Base-by-base conservation (phyloP, 257 asterid species). In the Apocynum venetum region DNA sequence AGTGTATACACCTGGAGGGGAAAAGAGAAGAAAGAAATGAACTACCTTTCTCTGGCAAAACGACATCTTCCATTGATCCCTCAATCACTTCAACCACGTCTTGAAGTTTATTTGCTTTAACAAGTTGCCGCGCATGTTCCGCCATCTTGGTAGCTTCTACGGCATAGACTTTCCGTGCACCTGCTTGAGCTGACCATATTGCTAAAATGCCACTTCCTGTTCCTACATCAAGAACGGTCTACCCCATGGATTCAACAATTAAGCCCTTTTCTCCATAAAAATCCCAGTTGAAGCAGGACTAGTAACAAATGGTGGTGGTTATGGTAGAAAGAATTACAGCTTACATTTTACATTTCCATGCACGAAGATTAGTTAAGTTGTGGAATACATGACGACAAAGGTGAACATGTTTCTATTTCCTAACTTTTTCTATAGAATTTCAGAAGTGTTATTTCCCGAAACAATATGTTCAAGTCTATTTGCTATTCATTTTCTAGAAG, bases 81-180 rank as follows among this genome's bases (percentile, higher is more conserved):
- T 96, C 98, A 61, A 96, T 93, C 82, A 96, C 99, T 88, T 96
- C 92, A 79, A 96, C 87, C 41, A 91, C 90, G 75, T 85, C 76
- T 86, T 89, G 85, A 72, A 93, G 88, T 8, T 84, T 86, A 85
- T 91, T 96, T n/a, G 96, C 89, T 82, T 84, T 86, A 59, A 91
- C 93, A 80, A 96, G 97, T 76, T 85, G 85, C 41, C 89, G 83
- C 1, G 99, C 98, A 74, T 91, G 97, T 19, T 87, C 96, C 1
- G 98, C 91, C 99, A 93, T 96, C 87, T 96, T 93, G 47, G 99
- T 93, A 77, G 99, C 99, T 89, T 96, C 99, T 4, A 93, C 98
- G 3, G 99, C 99, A 68, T 93, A 96, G 20, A 96, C 99, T 85
- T 96, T 96, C 82, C 91, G 88, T 10, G 99, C 99, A 78, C 99